phyloP scores from a whole-genome alignment of 192 early-diverging fungal genomes.

The Umbelopsis sp. region DNA sequence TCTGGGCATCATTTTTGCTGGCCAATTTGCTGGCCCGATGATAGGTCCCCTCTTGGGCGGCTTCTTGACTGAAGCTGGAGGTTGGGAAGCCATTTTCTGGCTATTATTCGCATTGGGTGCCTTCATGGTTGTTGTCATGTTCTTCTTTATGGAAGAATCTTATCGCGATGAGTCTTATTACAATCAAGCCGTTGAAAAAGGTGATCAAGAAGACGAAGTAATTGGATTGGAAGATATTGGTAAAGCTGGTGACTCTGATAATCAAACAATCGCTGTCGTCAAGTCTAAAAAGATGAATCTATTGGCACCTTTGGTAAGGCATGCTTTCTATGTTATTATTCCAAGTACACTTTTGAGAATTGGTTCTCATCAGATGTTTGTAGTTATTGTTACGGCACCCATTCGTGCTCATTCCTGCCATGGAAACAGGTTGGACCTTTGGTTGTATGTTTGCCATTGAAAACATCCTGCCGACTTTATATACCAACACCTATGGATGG shows the following conservation, averaged over 20 bases:
- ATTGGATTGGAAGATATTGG: conserved; percentile 19
- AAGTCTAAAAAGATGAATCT: conserved; percentile 37
- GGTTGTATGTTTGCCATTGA: conserved; percentile 54
- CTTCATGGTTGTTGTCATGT: conserved; percentile 35
- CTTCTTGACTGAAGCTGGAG: conserved; percentile 41
- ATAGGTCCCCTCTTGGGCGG: conserved; percentile 27
- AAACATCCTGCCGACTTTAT: conserved; percentile 36
- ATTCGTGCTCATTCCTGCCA: conserved; percentile 39
- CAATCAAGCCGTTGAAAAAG: conserved; percentile 3
- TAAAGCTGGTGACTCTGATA: background rate
- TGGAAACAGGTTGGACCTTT: conserved; percentile 46
- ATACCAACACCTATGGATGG: conserved; percentile 28
- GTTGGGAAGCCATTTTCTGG: conserved; percentile 47
- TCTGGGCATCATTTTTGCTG: conserved; percentile 32
- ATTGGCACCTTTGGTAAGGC: conserved; percentile 36
- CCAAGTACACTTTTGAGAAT: no score
- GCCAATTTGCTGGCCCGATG: conserved; percentile 21
- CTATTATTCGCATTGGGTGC: conserved; percentile 40
- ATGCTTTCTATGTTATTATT: no score
- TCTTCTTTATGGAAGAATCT: conserved; percentile 51
- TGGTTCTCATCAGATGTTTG: background rate
- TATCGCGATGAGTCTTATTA: conserved; percentile 26
- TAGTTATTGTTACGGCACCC: conserved; percentile 40
- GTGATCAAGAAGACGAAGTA: conserved; percentile 18
- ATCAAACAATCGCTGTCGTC: background rate